These are phyloP conservation scores for Solidago caesia DNA, from an alignment of 129 eudicot species.

Conservation along the genomic window DNA sequence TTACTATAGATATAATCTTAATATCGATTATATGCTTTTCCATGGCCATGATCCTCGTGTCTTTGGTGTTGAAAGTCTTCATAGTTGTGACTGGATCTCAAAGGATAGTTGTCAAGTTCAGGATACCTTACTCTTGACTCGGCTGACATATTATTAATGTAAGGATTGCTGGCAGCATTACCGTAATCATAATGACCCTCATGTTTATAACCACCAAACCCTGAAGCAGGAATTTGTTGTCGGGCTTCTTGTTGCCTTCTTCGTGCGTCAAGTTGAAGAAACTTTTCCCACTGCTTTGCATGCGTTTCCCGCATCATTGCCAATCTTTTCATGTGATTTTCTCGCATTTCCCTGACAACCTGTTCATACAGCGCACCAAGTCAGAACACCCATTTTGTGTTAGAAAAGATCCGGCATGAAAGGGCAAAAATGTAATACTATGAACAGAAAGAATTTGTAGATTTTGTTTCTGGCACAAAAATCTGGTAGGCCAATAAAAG, in stretches of 20 bases:
- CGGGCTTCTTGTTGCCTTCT: constrained; percentile 54
- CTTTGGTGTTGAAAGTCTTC: constrained; percentile 68
- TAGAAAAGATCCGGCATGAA: background rate
- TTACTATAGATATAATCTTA: constrained; percentile 33
- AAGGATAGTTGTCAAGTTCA: constrained; percentile 49
- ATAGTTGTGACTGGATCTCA: constrained; percentile 53
- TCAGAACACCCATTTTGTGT: background rate
- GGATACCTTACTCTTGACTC: constrained; percentile 69
- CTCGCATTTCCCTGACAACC: constrained; percentile 66
- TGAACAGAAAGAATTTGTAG: background rate
- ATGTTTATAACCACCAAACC: constrained; percentile 55
- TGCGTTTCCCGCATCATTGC: constrained; percentile 50
- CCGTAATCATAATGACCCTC: constrained; percentile 48
- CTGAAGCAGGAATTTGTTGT: constrained; percentile 49
- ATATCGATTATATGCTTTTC: constrained; percentile 65
- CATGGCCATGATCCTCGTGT: constrained; percentile 59
- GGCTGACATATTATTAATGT: constrained; percentile 42
- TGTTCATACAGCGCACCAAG: constrained; percentile 26
- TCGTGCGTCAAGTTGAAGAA: constrained; percentile 58
- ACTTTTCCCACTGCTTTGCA: constrained; percentile 75
- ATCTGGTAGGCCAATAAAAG: background rate
- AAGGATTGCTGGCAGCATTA: constrained; percentile 37
- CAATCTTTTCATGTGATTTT: constrained; percentile 54
- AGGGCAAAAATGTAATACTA: background rate
- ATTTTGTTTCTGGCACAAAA: too few relatives aligned